Percentiles rank a stretch among this genome's conserved stretches.
These are phyloP conservation scores for Crepidotus variabilis DNA, from an alignment of 768 basidiomycete genomes.

Conservation along the genomic window DNA sequence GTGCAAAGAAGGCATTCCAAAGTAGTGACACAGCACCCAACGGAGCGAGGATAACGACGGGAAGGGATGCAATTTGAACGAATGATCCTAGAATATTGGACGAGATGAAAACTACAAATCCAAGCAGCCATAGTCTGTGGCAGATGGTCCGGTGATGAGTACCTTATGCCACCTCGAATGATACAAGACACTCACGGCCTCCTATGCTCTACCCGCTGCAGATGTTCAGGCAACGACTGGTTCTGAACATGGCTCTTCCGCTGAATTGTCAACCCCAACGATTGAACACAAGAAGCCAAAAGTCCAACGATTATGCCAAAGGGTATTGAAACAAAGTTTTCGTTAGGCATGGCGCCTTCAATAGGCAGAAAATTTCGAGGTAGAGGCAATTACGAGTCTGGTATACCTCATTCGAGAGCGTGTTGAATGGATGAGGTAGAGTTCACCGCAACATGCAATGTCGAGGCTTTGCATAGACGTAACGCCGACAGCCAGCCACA, in stretches of 20 bases:
- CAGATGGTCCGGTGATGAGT: neutral
- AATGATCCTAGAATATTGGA: conserved; percentile 87
- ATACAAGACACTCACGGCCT: conserved; percentile 58
- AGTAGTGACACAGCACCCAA: conserved; percentile 89
- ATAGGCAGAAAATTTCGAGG: neutral
- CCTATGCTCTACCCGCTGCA: conserved; percentile 67
- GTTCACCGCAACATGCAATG: neutral
- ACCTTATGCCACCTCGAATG: neutral
- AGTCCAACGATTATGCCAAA: conserved; percentile 62
- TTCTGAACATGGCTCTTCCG: conserved; percentile 90
- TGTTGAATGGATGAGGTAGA: neutral
- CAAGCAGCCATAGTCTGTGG: conserved; percentile 77
- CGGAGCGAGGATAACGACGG: conserved; percentile 92
- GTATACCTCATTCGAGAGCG: neutral
- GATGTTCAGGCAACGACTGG: conserved; percentile 60
- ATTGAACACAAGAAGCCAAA: conserved; percentile 84
- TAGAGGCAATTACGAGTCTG: neutral
- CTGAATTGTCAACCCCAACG: conserved; percentile 87
- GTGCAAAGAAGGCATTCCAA: conserved; percentile 93
- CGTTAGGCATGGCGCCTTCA: conserved; percentile 16
- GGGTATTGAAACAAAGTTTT: conserved; percentile 40
- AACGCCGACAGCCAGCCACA: neutral
- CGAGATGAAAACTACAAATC: conserved; percentile 82
- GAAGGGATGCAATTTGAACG: conserved; percentile 90
- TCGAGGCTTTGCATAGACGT: too few relatives aligned